phyloP scores from a whole-genome alignment of 257 asterid species.

The Petunia axillaris region DNA sequence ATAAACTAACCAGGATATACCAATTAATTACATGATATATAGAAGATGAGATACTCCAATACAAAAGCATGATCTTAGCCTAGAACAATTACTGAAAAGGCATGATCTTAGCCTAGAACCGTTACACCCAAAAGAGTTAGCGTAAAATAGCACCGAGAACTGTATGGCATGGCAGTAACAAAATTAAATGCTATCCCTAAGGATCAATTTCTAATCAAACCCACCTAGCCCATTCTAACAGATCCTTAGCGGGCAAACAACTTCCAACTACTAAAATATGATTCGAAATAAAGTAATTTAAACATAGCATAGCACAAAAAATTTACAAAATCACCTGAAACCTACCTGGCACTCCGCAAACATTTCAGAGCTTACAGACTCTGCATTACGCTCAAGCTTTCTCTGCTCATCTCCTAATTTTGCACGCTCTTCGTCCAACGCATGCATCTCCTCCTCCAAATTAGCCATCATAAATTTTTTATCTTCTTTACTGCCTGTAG shows the following conservation, averaged over 20 bases:
- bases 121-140: background rate
- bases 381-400: slow-evolving; percentile 87
- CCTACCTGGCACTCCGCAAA: slow-evolving; percentile 94
- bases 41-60: slow-evolving; percentile 12
- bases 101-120: background rate
- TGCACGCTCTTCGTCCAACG: slow-evolving; percentile 65
- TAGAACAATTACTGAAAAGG: background rate
- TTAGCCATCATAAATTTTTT: slow-evolving; percentile 48
- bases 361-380: slow-evolving; percentile 87
- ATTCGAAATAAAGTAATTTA: background rate
- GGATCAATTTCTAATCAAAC: background rate
- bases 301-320: background rate
- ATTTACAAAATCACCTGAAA: background rate
- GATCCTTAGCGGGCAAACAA: background rate
- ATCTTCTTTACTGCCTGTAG: slow-evolving; percentile 39
- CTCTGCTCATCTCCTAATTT: slow-evolving; percentile 75
- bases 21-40: background rate
- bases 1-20: background rate
- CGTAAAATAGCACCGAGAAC: background rate
- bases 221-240: background rate
- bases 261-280: slow-evolving; percentile 13
- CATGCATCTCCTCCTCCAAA: slow-evolving; percentile 67
- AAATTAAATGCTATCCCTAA: background rate
- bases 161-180: slow-evolving; percentile 8
- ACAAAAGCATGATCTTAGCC: slow-evolving; percentile 22